These are phyloP conservation scores for Leptographium wingfieldii DNA, from an alignment of 2,329 filamentous ascomycete species.

Conservation along the genomic window DNA sequence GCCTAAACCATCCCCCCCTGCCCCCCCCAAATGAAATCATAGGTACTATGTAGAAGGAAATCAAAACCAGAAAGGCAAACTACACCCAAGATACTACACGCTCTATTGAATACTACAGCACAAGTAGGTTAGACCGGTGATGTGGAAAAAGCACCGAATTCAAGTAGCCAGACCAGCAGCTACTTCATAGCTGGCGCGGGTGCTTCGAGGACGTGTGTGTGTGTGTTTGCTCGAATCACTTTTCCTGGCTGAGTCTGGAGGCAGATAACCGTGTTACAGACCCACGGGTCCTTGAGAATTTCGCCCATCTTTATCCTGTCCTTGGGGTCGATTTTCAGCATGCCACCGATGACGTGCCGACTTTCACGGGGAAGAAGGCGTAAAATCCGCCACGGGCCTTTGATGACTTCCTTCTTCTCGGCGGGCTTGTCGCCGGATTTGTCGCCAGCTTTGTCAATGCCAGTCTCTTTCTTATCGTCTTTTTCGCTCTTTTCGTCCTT, in stretches of 20 bases:
- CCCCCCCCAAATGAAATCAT: background rate
- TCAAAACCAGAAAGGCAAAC: background rate
- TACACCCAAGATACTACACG: background rate
- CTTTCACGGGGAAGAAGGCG: constrained; percentile 81
- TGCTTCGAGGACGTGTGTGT: constrained; percentile 77
- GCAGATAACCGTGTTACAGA: constrained; percentile 75
- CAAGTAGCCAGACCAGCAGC: background rate
- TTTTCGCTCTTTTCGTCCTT: background rate
- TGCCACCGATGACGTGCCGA: constrained; percentile 76
- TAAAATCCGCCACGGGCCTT: constrained; percentile 82
- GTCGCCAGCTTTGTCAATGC: constrained; percentile 10
- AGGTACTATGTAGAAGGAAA: background rate
- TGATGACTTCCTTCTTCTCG: constrained; percentile 66
- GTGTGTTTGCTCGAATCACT: constrained; percentile 60
- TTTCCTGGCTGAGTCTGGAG: constrained; percentile 59
- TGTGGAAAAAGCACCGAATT: no score
- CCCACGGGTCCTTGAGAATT: constrained; percentile 79
- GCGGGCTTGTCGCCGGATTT: constrained; percentile 14
- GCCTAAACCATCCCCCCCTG: background rate
- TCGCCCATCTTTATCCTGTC: constrained; percentile 76
- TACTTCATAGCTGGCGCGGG: constrained; percentile 27
- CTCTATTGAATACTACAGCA: no score
- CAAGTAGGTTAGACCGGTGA: no score
- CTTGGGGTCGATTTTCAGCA: constrained; percentile 81
- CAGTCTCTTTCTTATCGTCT: background rate